These are phyloP conservation scores for barley (Hordeum vulgare) DNA, from an alignment of 176 grass and related monocot genomes.

Conservation along the genomic window DNA sequence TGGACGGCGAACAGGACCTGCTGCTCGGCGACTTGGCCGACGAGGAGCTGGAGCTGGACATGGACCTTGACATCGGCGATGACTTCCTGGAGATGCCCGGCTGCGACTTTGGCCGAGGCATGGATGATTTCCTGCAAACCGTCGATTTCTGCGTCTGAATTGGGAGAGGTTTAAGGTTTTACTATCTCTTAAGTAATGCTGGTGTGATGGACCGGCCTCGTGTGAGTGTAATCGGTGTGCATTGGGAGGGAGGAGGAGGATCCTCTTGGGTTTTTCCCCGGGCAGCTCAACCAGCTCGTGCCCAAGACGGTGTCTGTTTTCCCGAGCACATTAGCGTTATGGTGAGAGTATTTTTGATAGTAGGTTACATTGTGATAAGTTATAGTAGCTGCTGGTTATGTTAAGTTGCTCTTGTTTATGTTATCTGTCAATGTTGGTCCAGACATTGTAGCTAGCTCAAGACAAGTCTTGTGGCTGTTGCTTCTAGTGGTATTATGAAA, in stretches of 20 bases:
- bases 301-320: slow-evolving; percentile 12
- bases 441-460: slow-evolving; percentile 31
- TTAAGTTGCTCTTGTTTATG: background rate
- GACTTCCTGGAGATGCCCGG: slow-evolving; percentile 28
- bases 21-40: slow-evolving; percentile 21
- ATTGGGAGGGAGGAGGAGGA: background rate
- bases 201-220: slow-evolving; percentile 22
- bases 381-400: slow-evolving; percentile 3
- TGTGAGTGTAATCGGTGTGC: background rate
- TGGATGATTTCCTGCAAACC: slow-evolving; percentile 33
- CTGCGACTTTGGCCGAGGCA: slow-evolving; percentile 32
- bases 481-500: slow-evolving; percentile 12
- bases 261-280: slow-evolving; percentile 60
- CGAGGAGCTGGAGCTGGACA: slow-evolving; percentile 30
- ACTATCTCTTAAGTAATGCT: background rate
- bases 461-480: slow-evolving; percentile 19
- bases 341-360: slow-evolving; percentile 42
- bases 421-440: slow-evolving; percentile 9
- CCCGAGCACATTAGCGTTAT: slow-evolving; percentile 10
- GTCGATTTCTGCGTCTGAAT: slow-evolving; percentile 47
- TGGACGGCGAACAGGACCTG: slow-evolving; percentile 27
- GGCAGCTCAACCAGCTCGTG: slow-evolving; percentile 18
- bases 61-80: slow-evolving; percentile 29
- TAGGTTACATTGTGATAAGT: slow-evolving; percentile 38
- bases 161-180: slow-evolving; percentile 6